phyloP scores from a whole-genome alignment of 495 filamentous ascomycete species.

The Rostrohypoxylon terebratum region DNA sequence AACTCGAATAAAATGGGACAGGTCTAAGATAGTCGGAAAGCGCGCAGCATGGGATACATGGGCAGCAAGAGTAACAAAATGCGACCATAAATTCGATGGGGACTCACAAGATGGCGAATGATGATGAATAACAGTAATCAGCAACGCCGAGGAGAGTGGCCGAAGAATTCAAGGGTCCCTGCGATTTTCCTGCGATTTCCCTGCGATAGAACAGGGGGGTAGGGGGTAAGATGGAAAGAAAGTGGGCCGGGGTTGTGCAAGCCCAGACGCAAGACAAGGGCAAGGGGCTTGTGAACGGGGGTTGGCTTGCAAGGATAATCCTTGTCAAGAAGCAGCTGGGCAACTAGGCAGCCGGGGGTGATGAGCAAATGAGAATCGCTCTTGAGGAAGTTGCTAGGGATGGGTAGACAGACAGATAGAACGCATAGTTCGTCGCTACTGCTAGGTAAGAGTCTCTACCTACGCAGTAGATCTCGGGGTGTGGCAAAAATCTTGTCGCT shows the following conservation, averaged over 20 bases:
- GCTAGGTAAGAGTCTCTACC: no score
- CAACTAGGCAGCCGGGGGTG: conserved; percentile 19
- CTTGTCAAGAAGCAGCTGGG: conserved; percentile 30
- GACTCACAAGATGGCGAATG: conserved; percentile 40
- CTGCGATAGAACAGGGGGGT: conserved; percentile 18
- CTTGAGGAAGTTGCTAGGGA: conserved; percentile 15
- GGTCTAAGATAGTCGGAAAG: conserved; percentile 45
- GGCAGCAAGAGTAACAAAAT: conserved; percentile 42
- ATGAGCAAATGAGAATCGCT: conserved; percentile 24
- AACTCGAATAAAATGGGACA: conserved; percentile 21
- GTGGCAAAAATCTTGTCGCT: conserved; percentile 33
- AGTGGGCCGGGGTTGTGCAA: conserved; percentile 39
- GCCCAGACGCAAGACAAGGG: conserved; percentile 45
- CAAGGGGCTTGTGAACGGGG: conserved; percentile 37
- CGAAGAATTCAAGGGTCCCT: conserved; percentile 42
- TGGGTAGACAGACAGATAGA: conserved; percentile 11
- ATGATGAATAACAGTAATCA: conserved; percentile 47
- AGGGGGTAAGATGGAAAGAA: conserved; percentile 25
- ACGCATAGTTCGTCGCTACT: conserved; percentile 35
- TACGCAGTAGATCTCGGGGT: conserved; percentile 21
- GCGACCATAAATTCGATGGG: conserved; percentile 44
- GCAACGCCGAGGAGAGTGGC: conserved; percentile 46
- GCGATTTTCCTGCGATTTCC: conserved; percentile 30
- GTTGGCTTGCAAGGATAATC: conserved; percentile 19
- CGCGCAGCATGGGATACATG: conserved; percentile 33